A percentile compares a stretch with the other conserved stretches of the same genome.
These are phyloP conservation scores for Claviceps monticola DNA, from an alignment of 2,329 filamentous ascomycete genomes.

Conservation along the genomic window DNA sequence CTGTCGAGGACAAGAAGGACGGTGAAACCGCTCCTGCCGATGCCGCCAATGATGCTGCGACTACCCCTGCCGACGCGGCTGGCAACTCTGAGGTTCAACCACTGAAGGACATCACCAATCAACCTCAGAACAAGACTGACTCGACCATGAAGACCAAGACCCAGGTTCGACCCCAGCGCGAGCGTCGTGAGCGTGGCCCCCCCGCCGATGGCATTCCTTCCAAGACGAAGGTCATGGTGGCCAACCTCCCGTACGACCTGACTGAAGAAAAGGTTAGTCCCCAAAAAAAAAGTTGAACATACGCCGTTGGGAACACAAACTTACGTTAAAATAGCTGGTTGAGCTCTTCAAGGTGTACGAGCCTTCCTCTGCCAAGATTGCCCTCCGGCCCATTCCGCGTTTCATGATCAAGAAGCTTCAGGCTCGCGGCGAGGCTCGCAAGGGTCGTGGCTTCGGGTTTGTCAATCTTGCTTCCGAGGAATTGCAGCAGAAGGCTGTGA, in stretches of 20 bases:
- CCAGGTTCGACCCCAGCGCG: slow-evolving; percentile 40
- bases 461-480: slow-evolving; percentile 93
- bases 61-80: slow-evolving; percentile 30
- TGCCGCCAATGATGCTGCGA: slow-evolving; percentile 30
- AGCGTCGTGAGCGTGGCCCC: slow-evolving; percentile 73
- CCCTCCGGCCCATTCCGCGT: slow-evolving; percentile 91
- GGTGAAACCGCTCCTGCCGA: slow-evolving; percentile 22
- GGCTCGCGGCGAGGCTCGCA: slow-evolving; percentile 92
- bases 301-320: background rate
- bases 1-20: slow-evolving; percentile 33
- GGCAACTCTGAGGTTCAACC: slow-evolving; percentile 40
- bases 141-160: slow-evolving; percentile 45
- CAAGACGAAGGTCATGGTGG: slow-evolving; percentile 99
- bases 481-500: slow-evolving; percentile 89
- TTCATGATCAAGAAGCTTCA: slow-evolving; percentile 99
- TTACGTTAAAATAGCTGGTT: slow-evolving; percentile 55
- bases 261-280: slow-evolving; percentile 80
- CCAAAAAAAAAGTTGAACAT: background rate
- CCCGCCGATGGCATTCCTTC: slow-evolving; percentile 95
- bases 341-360: slow-evolving; percentile 91
- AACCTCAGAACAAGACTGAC: slow-evolving; percentile 39
- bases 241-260: slow-evolving; percentile 96
- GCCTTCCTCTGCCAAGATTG: slow-evolving; percentile 93
- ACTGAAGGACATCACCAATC: slow-evolving; percentile 48
- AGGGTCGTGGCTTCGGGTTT: slow-evolving; percentile 98